These are phyloP conservation scores for Pichia sp. DNA, from an alignment of 1,139 yeast genomes.

Conservation along the genomic window DNA sequence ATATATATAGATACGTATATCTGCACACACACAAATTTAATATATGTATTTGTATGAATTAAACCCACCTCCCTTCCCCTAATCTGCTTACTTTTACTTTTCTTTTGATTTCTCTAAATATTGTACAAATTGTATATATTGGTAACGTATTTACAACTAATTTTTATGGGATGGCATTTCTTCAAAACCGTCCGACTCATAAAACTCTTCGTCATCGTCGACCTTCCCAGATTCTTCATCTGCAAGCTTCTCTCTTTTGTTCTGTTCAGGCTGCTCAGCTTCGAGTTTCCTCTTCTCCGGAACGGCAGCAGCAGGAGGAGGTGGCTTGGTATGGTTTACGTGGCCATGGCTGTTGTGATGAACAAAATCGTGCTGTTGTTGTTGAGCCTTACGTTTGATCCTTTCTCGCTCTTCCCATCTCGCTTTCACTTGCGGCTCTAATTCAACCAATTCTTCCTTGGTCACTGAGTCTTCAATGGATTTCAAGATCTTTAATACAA, in stretches of 20 bases:
- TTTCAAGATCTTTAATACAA: constrained; percentile 74
- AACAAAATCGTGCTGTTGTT: constrained; percentile 21
- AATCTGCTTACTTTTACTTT: not conserved
- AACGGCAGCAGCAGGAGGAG: not conserved
- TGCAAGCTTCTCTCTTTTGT: constrained; percentile 12
- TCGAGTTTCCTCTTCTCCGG: constrained; percentile 15
- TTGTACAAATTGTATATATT: constrained; percentile 3
- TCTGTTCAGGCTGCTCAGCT: constrained; percentile 1
- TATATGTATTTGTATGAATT: not conserved
- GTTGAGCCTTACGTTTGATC: constrained; percentile 18
- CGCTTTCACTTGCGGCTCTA: constrained; percentile 41
- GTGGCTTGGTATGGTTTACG: constrained; percentile 2
- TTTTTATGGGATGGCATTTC: constrained; percentile 31
- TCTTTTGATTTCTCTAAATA: not conserved
- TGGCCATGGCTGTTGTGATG: not conserved
- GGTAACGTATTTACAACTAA: not conserved
- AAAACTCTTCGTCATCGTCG: constrained; percentile 27
- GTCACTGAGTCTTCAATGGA: constrained; percentile 85
- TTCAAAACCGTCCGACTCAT: constrained; percentile 35
- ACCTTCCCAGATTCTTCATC: not conserved
- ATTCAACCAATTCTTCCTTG: constrained; percentile 63
- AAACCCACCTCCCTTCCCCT: not conserved
- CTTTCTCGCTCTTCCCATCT: constrained; percentile 46
- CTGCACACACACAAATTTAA: not conserved
- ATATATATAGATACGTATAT: constrained; percentile 1